A percentile compares a stretch with the other conserved stretches of the same genome.
Conservation (phyloP, 1,139 yeast species). For the Diutina scorzettiae region DNA sequence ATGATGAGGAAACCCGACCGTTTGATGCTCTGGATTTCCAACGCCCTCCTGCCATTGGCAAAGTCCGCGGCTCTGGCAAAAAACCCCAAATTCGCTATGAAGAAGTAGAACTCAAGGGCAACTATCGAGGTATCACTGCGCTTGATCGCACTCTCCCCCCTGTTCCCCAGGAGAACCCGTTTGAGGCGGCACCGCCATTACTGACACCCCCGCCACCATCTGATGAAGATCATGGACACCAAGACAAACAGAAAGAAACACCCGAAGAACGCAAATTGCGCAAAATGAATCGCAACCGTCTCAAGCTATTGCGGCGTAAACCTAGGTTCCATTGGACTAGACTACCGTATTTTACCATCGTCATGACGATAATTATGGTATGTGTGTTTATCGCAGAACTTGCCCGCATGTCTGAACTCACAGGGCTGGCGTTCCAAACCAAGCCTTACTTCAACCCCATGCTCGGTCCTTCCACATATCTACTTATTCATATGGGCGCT, state of each 20-base stretch:
- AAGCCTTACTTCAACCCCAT: constrained; percentile 68
- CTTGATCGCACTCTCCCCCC: constrained; percentile 2
- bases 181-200: background rate
- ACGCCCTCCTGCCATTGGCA: background rate
- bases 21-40: background rate
- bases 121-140: background rate
- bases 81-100: background rate
- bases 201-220: background rate
- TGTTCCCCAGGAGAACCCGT: constrained; percentile 4
- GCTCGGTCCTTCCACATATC: constrained; percentile 68
- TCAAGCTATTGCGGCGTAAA: constrained; percentile 8
- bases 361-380: constrained; percentile 40
- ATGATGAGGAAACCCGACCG: background rate
- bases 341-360: constrained; percentile 34
- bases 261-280: background rate
- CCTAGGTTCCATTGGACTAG: constrained; percentile 34
- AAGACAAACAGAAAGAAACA: background rate
- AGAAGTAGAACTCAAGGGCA: background rate
- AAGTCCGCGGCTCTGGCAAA: background rate
- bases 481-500: constrained; percentile 60
- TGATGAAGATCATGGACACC: background rate
- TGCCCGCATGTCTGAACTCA: constrained; percentile 42
- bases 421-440: constrained; percentile 61
- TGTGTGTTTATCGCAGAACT: constrained; percentile 60
- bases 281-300: constrained; percentile 8